Evolutionary conservation across 306 rosid genomes (phyloP).

Genomic region (Cercis canadensis): DNA sequence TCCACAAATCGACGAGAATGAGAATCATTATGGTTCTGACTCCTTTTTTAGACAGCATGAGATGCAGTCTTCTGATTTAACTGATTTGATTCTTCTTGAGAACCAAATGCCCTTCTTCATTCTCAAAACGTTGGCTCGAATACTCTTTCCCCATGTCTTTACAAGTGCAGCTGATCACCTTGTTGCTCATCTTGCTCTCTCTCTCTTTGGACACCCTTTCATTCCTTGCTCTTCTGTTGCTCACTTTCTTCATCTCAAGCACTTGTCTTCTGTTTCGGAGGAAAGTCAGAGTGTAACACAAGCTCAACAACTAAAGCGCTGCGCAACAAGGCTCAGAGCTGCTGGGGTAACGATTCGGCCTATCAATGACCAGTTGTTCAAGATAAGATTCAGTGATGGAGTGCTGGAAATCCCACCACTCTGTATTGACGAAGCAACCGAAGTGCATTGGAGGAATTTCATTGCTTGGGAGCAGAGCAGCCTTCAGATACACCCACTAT

Average conservation of each 20-base stretch:
- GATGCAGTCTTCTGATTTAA: conserved; percentile 7
- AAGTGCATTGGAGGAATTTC: conserved; percentile 38
- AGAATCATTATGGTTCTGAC: background rate
- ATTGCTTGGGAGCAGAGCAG: conserved; percentile 42
- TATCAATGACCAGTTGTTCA: background rate
- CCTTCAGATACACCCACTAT: background rate
- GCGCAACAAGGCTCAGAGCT: conserved; percentile 39
- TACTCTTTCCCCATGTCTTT: background rate
- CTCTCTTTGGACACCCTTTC: conserved; percentile 22
- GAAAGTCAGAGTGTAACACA: background rate
- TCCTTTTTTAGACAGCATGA: background rate
- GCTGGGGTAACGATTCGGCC: conserved; percentile 26
- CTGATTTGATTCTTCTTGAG: conserved; percentile 42
- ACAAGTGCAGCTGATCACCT: background rate
- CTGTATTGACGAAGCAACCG: conserved; percentile 8
- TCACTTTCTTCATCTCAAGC: conserved; percentile 49
- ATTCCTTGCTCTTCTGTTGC: background rate
- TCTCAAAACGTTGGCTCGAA: conserved; percentile 28
- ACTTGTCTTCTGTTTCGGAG: conserved; percentile 15
- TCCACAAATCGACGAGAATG: too few species aligned
- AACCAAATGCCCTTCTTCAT: conserved; percentile 46
- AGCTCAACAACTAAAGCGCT: background rate
- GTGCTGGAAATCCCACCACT: conserved; percentile 7
- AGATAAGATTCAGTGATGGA: background rate
- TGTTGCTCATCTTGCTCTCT: conserved; percentile 16